A percentile compares a stretch with the other conserved stretches of the same genome.
Conservation (phyloP, 1,284 basidiomycete genomes). For the Leccinum fallax region DNA sequence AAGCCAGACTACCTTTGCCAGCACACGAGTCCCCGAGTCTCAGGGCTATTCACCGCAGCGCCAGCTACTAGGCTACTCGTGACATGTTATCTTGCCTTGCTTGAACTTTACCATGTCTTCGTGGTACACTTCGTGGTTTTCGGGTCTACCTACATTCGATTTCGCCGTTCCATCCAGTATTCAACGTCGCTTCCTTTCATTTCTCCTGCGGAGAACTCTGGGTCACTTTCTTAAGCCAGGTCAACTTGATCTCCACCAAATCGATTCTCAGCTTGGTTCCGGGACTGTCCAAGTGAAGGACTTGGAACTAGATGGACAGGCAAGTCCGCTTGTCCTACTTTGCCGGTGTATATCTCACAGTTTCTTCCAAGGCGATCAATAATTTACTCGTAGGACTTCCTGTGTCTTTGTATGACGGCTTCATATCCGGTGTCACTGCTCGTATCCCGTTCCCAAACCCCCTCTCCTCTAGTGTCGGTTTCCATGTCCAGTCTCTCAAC, state of each 20-base stretch:
- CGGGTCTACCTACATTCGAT: slow-evolving; percentile 60
- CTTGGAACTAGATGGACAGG: slow-evolving; percentile 77
- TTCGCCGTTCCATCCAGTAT: slow-evolving; percentile 80
- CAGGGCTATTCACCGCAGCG: slow-evolving; percentile 6
- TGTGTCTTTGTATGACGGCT: slow-evolving; percentile 69
- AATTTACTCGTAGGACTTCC: slow-evolving; percentile 69
- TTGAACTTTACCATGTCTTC: slow-evolving; percentile 35
- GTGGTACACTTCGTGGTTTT: slow-evolving; percentile 57
- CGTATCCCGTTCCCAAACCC: slow-evolving; percentile 79
- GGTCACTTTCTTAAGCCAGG: slow-evolving; percentile 88
- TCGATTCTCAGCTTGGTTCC: slow-evolving; percentile 90
- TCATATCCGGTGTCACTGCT: slow-evolving; percentile 72
- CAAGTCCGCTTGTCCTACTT: slow-evolving; percentile 37
- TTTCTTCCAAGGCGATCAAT: slow-evolving; percentile 73
- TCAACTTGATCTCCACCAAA: slow-evolving; percentile 83
- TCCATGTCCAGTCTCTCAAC: slow-evolving; percentile 64
- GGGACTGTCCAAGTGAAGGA: slow-evolving; percentile 87
- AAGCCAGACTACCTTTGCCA: neutral
- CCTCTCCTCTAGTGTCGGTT: slow-evolving; percentile 67
- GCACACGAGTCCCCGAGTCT: slow-evolving; percentile 2
- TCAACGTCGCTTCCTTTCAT: slow-evolving; percentile 89
- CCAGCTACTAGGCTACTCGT: slow-evolving; percentile 3
- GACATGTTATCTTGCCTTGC: slow-evolving; percentile 22
- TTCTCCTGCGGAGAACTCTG: slow-evolving; percentile 80
- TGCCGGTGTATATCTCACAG: slow-evolving; percentile 16